phyloP scores from a whole-genome alignment of 179 eudicot genomes.

The Beta macrorhiza region DNA sequence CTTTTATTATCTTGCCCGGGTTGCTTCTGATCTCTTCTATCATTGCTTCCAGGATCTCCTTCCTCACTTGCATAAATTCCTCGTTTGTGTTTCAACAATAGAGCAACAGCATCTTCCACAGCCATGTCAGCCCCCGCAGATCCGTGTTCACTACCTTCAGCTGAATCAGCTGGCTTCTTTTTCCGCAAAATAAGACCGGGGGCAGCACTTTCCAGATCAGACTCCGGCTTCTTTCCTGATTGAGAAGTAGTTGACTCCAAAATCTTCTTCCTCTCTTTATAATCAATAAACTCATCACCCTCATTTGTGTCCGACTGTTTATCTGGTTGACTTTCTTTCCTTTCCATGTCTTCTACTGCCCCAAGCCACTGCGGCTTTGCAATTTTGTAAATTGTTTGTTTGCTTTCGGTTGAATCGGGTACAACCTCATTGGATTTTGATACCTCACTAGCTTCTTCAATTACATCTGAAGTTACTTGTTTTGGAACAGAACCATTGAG shows the following conservation, averaged over 20 bases:
- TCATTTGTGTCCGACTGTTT: constrained; percentile 34
- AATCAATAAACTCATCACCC: constrained; percentile 76
- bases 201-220: constrained; percentile 70
- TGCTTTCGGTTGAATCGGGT: constrained; percentile 37
- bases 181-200: constrained; percentile 92
- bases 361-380: constrained; percentile 98
- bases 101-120: constrained; percentile 83
- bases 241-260: constrained; percentile 36
- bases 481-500: constrained; percentile 29
- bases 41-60: constrained; percentile 24
- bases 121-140: constrained; percentile 36
- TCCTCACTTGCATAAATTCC: constrained; percentile 58
- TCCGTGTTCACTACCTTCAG: constrained; percentile 26
- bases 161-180: constrained; percentile 55
- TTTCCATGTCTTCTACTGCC: constrained; percentile 60
- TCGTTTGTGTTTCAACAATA: constrained; percentile 72
- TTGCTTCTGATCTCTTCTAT: constrained; percentile 20
- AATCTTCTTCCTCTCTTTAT: constrained; percentile 68
- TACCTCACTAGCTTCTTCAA: constrained; percentile 34
- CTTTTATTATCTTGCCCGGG: constrained; percentile 48
- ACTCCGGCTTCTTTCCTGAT: constrained; percentile 22
- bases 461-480: constrained; percentile 27
- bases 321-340: constrained; percentile 42
- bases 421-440: constrained; percentile 33
- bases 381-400: constrained; percentile 46